Conservation (phyloP, 2,329 filamentous ascomycete genomes). For the Nakataea oryzae region DNA sequence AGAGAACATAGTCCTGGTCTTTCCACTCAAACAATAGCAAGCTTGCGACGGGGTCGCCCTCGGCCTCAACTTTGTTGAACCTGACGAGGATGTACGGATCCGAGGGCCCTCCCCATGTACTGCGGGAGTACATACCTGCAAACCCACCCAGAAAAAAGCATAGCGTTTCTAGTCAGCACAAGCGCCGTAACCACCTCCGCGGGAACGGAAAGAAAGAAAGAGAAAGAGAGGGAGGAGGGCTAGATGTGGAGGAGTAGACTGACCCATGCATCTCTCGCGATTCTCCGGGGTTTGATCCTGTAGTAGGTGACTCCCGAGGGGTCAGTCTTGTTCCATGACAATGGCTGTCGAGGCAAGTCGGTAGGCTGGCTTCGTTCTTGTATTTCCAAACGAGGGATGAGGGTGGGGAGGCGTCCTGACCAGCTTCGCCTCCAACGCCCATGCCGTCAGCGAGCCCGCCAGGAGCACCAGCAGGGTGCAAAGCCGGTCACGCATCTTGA, state of each 20-base stretch:
- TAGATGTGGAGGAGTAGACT: constrained; percentile 10
- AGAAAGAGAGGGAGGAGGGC: no score
- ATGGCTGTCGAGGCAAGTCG: not conserved
- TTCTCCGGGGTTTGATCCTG: constrained; percentile 70
- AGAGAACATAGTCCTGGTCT: constrained; percentile 70
- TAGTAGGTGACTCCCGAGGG: no score
- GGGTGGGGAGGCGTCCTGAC: constrained; percentile 25
- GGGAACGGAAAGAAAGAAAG: no score
- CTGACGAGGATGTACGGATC: constrained; percentile 85
- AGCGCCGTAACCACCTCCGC: constrained; percentile 6
- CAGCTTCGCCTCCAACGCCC: constrained; percentile 47
- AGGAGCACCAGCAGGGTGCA: constrained; percentile 39
- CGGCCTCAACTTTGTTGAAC: constrained; percentile 52
- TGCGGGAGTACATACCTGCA: constrained; percentile 85
- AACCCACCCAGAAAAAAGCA: not conserved
- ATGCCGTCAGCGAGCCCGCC: constrained; percentile 41
- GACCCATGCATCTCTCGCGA: constrained; percentile 67
- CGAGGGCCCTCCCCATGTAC: constrained; percentile 75
- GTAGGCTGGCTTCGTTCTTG: not conserved
- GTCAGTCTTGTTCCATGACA: not conserved
- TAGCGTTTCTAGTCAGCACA: constrained; percentile 3
- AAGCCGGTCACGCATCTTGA: constrained; percentile 43
- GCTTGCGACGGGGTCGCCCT: constrained; percentile 67
- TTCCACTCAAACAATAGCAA: constrained; percentile 91
- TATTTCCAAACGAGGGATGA: not conserved